These are phyloP conservation scores for Mollisiaceae sp. DNA, from an alignment of 2,329 filamentous ascomycete species.

Conservation along the genomic window DNA sequence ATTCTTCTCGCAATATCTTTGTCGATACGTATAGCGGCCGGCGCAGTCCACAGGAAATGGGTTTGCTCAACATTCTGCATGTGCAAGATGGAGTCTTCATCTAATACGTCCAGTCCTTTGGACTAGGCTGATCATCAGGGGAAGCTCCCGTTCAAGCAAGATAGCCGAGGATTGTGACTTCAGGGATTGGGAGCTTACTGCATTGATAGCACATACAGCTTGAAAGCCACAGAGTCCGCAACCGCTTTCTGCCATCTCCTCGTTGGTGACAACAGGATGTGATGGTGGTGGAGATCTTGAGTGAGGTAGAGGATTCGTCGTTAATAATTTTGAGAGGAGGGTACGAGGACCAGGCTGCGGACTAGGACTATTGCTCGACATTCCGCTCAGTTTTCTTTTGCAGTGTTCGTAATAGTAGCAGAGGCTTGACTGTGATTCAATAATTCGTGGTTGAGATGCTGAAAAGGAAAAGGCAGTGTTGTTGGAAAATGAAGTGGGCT, in stretches of 20 bases:
- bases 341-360: too few species aligned
- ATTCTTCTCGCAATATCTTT: too few species aligned
- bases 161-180: background rate
- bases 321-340: too few species aligned
- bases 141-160: background rate
- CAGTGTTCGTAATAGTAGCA: too few species aligned
- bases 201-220: background rate
- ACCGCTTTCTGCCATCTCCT: background rate
- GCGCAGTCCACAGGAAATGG: too few species aligned
- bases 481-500: background rate
- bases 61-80: too few species aligned
- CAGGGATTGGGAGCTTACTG: background rate
- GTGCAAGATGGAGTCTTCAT: too few species aligned
- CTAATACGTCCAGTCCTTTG: background rate
- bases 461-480: background rate
- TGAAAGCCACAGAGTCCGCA: background rate
- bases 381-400: too few species aligned
- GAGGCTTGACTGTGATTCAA: background rate
- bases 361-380: too few species aligned
- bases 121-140: background rate
- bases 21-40: too few species aligned
- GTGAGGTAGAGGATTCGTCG: background rate
- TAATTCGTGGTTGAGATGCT: background rate
- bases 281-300: background rate
- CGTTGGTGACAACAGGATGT: background rate